These are phyloP conservation scores for Lupinus albus DNA, from an alignment of 306 rosid genomes.

Conservation along the genomic window DNA sequence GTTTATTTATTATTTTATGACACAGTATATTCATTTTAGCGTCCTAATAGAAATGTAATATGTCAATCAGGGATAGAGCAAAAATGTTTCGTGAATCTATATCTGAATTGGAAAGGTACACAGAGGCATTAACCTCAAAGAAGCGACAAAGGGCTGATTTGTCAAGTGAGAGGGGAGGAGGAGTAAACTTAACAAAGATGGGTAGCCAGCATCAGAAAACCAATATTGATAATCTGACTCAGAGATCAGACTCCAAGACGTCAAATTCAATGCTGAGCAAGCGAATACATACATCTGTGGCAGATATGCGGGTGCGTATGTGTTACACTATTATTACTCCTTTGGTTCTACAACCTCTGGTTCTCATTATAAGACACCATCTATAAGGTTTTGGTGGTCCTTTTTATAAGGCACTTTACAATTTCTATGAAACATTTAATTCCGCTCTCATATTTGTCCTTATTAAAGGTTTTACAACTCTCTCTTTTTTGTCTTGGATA, in stretches of 20 bases:
- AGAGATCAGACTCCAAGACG: constrained; percentile 64
- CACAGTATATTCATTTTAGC: constrained; percentile 20
- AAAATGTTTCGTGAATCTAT: constrained; percentile 68
- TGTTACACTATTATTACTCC: constrained; percentile 26
- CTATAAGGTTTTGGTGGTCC: too few species aligned
- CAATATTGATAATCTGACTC: constrained; percentile 59
- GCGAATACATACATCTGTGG: constrained; percentile 68
- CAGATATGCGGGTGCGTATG: constrained; percentile 78
- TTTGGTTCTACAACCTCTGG: neutral
- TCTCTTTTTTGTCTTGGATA: too few species aligned
- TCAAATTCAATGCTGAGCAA: constrained; percentile 64
- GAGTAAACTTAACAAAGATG: constrained; percentile 58
- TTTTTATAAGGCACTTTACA: too few species aligned
- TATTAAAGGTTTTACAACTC: too few species aligned
- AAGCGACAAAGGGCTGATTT: constrained; percentile 71
- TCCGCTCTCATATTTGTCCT: too few species aligned
- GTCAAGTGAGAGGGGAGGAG: constrained; percentile 65
- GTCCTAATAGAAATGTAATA: constrained; percentile 37
- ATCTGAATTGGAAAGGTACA: constrained; percentile 68
- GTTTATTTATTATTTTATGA: constrained; percentile 31
- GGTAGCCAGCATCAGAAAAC: constrained; percentile 67
- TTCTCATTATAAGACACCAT: too few species aligned
- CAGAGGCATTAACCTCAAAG: constrained; percentile 71
- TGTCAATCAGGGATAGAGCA: constrained; percentile 72
- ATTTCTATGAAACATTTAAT: too few species aligned